These are phyloP conservation scores for Lepraria neglecta DNA, from an alignment of 495 filamentous ascomycete genomes.

Conservation along the genomic window DNA sequence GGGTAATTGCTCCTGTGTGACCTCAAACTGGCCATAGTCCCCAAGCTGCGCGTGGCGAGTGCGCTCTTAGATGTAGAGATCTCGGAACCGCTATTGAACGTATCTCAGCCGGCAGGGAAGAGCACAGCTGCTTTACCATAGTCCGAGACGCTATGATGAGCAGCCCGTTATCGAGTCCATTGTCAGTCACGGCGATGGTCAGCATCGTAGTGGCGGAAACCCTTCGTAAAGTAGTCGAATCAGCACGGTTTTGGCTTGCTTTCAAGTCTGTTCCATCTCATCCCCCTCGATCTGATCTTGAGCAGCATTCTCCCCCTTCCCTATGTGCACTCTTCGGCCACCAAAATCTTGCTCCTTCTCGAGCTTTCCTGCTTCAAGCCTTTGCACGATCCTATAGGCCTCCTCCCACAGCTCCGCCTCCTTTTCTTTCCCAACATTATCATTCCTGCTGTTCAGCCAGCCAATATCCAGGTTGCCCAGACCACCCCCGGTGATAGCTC, in stretches of 20 bases:
- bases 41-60: too few relatives aligned
- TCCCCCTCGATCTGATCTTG: neutral
- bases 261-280: neutral
- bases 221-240: neutral
- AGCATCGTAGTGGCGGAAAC: neutral
- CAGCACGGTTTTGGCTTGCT: neutral
- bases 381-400: conserved; percentile 42
- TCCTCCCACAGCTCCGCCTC: conserved; percentile 71
- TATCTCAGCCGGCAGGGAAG: too few relatives aligned
- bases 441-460: conserved; percentile 75
- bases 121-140: too few relatives aligned
- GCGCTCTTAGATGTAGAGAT: too few relatives aligned
- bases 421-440: conserved; percentile 68
- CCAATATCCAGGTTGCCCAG: conserved; percentile 68
- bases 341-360: neutral
- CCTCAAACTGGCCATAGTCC: neutral
- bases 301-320: neutral
- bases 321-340: neutral
- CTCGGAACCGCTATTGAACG: too few relatives aligned
- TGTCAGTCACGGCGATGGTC: too few relatives aligned
- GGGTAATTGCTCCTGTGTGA: neutral
- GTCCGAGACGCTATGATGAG: too few relatives aligned
- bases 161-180: too few relatives aligned
- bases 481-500: conserved; percentile 45
- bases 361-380: conserved; percentile 6